These are phyloP conservation scores for Exobasidium cylindrosporum DNA, from an alignment of 1,284 basidiomycete species.

Conservation along the genomic window DNA sequence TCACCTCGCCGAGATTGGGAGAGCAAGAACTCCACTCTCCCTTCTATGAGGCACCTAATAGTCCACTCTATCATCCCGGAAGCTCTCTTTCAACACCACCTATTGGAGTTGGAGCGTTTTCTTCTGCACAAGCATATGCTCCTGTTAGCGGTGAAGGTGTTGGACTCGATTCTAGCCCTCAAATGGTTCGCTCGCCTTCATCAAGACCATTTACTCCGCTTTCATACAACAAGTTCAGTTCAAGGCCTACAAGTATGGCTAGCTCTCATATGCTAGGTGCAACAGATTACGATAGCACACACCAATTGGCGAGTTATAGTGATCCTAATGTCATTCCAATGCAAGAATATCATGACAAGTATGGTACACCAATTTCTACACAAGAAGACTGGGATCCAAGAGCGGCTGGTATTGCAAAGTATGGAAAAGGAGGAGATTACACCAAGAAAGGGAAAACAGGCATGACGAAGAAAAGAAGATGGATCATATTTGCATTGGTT, in stretches of 20 bases:
- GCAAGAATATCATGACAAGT: conserved; percentile 18
- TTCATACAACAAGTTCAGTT: not conserved
- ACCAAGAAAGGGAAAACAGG: not conserved
- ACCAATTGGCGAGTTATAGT: conserved; percentile 30
- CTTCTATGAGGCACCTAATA: not conserved
- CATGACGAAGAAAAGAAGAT: conserved; percentile 2
- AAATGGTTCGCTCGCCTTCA: not conserved
- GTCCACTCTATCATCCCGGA: not conserved
- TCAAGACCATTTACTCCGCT: not conserved
- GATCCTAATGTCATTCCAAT: conserved; percentile 20
- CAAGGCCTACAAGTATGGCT: conserved; percentile 20
- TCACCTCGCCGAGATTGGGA: not conserved
- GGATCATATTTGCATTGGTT: conserved; percentile 25
- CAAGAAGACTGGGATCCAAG: conserved; percentile 8
- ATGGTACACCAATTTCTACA: not conserved
- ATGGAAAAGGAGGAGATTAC: not conserved
- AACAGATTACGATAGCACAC: conserved; percentile 37
- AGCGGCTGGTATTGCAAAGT: conserved; percentile 1
- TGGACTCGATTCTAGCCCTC: not conserved
- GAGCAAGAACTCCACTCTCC: not conserved
- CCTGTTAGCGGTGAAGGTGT: conserved; percentile 7
- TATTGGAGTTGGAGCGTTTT: conserved; percentile 8
- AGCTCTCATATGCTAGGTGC: conserved; percentile 30
- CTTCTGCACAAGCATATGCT: conserved; percentile 13
- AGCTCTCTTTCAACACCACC: not conserved